A percentile compares a stretch with the other conserved stretches of the same genome.
phyloP scores from a whole-genome alignment of 179 eudicot genomes.

The Nepenthes alata region DNA sequence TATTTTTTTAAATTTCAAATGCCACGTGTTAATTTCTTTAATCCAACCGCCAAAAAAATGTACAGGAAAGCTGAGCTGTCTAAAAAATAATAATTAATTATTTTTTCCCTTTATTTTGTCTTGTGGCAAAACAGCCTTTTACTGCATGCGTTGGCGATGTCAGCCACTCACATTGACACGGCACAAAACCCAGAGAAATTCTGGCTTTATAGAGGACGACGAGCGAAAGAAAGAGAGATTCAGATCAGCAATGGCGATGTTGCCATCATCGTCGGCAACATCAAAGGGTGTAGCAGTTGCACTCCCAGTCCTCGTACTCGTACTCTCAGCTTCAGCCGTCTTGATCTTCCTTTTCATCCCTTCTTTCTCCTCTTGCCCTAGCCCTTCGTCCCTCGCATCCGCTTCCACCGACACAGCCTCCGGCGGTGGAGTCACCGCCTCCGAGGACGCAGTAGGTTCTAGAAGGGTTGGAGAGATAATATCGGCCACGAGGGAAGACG shows the following conservation, averaged over 20 bases:
- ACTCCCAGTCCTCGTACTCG: slow-evolving; percentile 45
- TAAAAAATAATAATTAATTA: too few relatives aligned
- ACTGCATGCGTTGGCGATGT: too few relatives aligned
- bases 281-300: slow-evolving; percentile 52
- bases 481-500: slow-evolving; percentile 48
- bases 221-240: too few relatives aligned
- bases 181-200: too few relatives aligned
- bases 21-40: too few relatives aligned
- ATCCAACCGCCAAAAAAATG: too few relatives aligned
- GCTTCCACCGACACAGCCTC: background rate
- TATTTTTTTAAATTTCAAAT: too few relatives aligned
- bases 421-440: background rate
- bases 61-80: too few relatives aligned
- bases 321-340: slow-evolving; percentile 35
- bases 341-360: slow-evolving; percentile 54
- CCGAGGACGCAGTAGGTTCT: background rate
- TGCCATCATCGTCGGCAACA: slow-evolving; percentile 19
- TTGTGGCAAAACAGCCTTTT: too few relatives aligned
- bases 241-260: slow-evolving; percentile 12
- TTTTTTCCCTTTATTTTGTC: too few relatives aligned
- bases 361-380: slow-evolving; percentile 38
- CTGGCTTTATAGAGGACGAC: too few relatives aligned
- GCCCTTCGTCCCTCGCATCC: slow-evolving; percentile 16
- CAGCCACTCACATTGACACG: too few relatives aligned
- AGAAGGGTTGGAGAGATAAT: slow-evolving; percentile 21